Conservation (phyloP, 2,329 filamentous ascomycete genomes). For the Sporothrix dimorphospora region DNA sequence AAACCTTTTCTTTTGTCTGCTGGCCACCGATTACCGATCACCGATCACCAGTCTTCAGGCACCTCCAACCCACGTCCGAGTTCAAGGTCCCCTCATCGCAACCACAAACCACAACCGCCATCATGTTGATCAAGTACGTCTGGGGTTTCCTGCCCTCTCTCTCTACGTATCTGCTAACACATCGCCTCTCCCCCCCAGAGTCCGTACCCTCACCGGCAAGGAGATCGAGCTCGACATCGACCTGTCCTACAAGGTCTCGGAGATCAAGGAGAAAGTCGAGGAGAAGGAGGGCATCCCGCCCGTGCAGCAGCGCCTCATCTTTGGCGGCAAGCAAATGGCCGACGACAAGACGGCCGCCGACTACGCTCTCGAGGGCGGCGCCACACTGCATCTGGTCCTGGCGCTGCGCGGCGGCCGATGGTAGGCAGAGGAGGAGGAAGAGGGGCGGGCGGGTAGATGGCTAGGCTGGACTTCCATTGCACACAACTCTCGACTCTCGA, state of each 20-base stretch:
- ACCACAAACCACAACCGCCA: constrained; percentile 7
- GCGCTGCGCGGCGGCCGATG: constrained; percentile 74
- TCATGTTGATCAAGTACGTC: constrained; percentile 29
- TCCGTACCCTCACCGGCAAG: constrained; percentile 96
- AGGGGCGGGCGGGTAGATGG: not conserved
- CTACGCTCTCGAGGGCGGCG: constrained; percentile 87
- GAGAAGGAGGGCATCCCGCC: constrained; percentile 99
- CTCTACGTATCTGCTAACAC: not conserved
- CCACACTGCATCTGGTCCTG: constrained; percentile 92
- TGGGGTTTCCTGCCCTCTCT: too few relatives aligned
- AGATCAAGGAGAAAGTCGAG: constrained; percentile 98
- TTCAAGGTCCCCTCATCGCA: not conserved
- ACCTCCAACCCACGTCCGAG: not conserved
- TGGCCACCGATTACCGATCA: too few relatives aligned
- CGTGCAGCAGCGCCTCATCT: constrained; percentile 94
- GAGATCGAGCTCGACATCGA: constrained; percentile 99
- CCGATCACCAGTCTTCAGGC: not conserved
- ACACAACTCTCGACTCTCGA: not conserved
- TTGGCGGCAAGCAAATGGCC: constrained; percentile 96
- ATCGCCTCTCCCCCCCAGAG: too few relatives aligned
- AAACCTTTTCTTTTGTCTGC: not conserved
- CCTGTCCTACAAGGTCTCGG: constrained; percentile 86
- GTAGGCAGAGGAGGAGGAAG: not conserved
- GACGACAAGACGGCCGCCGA: constrained; percentile 93
- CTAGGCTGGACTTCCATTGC: not conserved